Evolutionary conservation across 441 rosid genomes (phyloP), one percentile per base, ranked within the genome.

Genomic region (California macrophylla): DNA sequence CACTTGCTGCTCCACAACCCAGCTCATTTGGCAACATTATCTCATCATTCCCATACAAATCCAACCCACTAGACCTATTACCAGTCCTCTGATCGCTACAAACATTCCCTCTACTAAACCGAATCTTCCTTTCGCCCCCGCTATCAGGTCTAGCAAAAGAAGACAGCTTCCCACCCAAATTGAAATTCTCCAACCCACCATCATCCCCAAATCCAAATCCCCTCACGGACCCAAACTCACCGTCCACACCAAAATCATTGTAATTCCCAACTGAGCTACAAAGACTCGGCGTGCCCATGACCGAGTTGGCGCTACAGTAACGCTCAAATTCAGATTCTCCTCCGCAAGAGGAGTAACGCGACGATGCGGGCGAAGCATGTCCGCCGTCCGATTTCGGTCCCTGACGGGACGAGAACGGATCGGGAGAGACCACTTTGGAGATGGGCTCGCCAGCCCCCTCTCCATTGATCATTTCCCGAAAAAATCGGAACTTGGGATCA

Each of bases 291-390:
- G 97, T 91, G 38, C 90, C 97, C 77, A 88, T 74, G 6, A 82
- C 90, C 71, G 96, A 93, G 82, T 86, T 88, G 4, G 95, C 96
- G 69, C 95, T 93, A 73, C 87, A 85, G 58, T 93, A 93, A 4
- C 93, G 83, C 65, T 89, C 96, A 42, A 85, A 82, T 71, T 89
- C 97, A 15, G 92, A 88, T 71, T 91, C 98, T 38, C 88, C 97
- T 54, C 61, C 61, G 20, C 92, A 89, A 0, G 96, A 87, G 23
- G 98, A 88, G 77, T 85, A 84, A 75, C 82, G 87, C 70, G 96
- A 85, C 26, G 81, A 82, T 36, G 69, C 74, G 0, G 86, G 82
- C n/a, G 91, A 85, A 15, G 62, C 80, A 62, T 81, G 89, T 1
- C 68, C 68, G 25, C 77, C 86, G 20, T 66, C 85, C 70, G 78